phyloP scores from a whole-genome alignment of 805 yeast genomes.

The Kuraishia piskuri region DNA sequence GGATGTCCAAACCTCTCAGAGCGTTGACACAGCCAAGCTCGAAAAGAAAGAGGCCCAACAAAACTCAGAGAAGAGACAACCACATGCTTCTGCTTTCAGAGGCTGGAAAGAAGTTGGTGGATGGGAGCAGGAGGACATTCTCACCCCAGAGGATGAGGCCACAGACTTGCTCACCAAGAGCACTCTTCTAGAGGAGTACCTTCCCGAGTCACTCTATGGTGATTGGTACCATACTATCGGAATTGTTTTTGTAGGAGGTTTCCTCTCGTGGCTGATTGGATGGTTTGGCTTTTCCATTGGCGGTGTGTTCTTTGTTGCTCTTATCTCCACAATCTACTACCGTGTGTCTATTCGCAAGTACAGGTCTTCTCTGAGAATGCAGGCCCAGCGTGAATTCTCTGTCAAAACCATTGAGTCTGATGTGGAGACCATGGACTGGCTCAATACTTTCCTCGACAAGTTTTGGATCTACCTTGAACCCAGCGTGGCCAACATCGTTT shows the following conservation, averaged over 20 bases:
- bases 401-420: conserved; percentile 78
- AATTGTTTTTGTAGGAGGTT: conserved; percentile 54
- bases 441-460: conserved; percentile 79
- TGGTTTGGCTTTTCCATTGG: conserved; percentile 69
- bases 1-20: not conserved
- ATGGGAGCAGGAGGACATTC: conserved; percentile 62
- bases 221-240: conserved; percentile 96
- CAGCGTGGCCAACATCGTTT: conserved; percentile 73
- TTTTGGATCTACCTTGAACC: conserved; percentile 94
- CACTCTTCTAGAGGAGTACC: conserved; percentile 64
- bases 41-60: not conserved
- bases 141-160: conserved; percentile 62
- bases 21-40: not conserved
- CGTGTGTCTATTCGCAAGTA: conserved; percentile 79
- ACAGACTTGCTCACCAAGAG: conserved; percentile 62
- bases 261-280: conserved; percentile 74
- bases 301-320: conserved; percentile 66
- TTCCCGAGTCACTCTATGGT: conserved; percentile 75
- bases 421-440: conserved; percentile 93
- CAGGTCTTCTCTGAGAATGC: conserved; percentile 65
- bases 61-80: conserved; percentile 23
- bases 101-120: conserved; percentile 96
- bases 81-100: conserved; percentile 60
- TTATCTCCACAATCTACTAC: conserved; percentile 59
- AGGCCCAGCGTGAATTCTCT: conserved; percentile 79